These are phyloP conservation scores for Colletotrichum sublineola DNA, from an alignment of 2,329 filamentous ascomycete species.

Conservation along the genomic window DNA sequence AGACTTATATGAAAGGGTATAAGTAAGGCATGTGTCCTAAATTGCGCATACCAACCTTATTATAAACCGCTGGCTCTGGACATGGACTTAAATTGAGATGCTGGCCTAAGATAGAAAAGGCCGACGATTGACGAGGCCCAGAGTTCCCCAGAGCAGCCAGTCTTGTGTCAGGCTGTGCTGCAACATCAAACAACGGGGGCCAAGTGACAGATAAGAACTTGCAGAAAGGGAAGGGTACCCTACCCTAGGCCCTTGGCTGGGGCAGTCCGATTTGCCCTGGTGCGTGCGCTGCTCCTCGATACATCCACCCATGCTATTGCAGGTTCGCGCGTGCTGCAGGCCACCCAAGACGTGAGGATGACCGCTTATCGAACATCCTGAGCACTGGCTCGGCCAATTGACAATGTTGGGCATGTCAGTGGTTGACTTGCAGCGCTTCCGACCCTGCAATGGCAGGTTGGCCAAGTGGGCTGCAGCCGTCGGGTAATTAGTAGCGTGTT, in stretches of 20 bases:
- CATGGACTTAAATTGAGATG: slow-evolving; percentile 13
- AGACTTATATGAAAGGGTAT: neutral
- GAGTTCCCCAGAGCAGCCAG: slow-evolving; percentile 17
- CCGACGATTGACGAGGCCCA: slow-evolving; percentile 5
- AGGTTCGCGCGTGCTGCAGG: slow-evolving; percentile 26
- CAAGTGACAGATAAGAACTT: neutral
- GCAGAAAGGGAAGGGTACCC: slow-evolving; percentile 19
- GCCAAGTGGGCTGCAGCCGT: slow-evolving; percentile 5
- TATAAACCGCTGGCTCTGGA: neutral
- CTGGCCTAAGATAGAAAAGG: neutral
- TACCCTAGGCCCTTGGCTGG: neutral
- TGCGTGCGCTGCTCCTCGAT: slow-evolving; percentile 17
- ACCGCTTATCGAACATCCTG: slow-evolving; percentile 12
- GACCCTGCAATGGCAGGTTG: slow-evolving; percentile 25
- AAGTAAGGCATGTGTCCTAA: neutral
- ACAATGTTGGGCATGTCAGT: neutral
- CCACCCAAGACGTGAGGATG: slow-evolving; percentile 3
- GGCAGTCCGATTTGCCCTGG: neutral
- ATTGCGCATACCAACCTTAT: neutral
- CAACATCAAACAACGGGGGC: slow-evolving; percentile 8
- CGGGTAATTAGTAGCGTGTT: slow-evolving; percentile 27
- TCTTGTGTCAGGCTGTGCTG: slow-evolving; percentile 10
- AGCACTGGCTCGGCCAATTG: slow-evolving; percentile 15
- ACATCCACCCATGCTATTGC: slow-evolving; percentile 5
- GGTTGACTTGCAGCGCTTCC: slow-evolving; percentile 7